Base-by-base conservation (phyloP, 306 rosid species). In the Lablab purpureus region DNA sequence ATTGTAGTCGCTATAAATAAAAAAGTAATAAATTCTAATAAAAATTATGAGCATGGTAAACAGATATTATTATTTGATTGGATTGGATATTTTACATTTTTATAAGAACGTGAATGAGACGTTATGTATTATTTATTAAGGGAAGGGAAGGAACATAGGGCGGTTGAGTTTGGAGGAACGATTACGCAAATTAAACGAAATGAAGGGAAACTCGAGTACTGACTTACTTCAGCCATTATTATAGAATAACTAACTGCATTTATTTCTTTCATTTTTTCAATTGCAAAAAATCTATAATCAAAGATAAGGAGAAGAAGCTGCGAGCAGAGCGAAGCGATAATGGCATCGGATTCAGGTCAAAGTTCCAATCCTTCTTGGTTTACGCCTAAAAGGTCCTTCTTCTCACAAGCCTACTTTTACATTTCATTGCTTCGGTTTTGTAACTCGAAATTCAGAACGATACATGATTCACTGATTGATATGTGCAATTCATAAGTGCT, bases 331-430 rank as follows among this genome's bases (percentile, higher is more conserved):
- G 5, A 43, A 43, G 30, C 32, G 41, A 62, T 58, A 49, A 86
- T 86, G 89, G 85, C 73, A 4, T 21, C 70, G 30, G 27, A 62
- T 17, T 80, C 85, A 22, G 54, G 9, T 65, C 63, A 59, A 50
- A 58, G 23, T 49, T 6, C 80, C 23, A 49, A 73, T 72, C 89
- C 87, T 50, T 75, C 86, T 40, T 86, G 89, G 89, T 83, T 80
- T 43, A 83, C 87, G 23, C 89, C 87, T 49, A 71, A 86, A 72
- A 80, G 89, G 89, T 86, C 0, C 17, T 64, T 27, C 71, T 40
- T 66, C 73, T 8, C 19, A 47, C 4, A 50, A 59, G 22, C 36
- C 66, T 46, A 66, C 4, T 49, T 74, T 52, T 18, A 30, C 41
- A 19, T 67, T 84, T 80, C 64, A 12, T 34, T 70, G 4, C 13